Percentiles rank a stretch among this genome's conserved stretches.
Evolutionary conservation across 2,329 filamentous ascomycete genomes (phyloP).

Genomic region (Xylaria sp.): DNA sequence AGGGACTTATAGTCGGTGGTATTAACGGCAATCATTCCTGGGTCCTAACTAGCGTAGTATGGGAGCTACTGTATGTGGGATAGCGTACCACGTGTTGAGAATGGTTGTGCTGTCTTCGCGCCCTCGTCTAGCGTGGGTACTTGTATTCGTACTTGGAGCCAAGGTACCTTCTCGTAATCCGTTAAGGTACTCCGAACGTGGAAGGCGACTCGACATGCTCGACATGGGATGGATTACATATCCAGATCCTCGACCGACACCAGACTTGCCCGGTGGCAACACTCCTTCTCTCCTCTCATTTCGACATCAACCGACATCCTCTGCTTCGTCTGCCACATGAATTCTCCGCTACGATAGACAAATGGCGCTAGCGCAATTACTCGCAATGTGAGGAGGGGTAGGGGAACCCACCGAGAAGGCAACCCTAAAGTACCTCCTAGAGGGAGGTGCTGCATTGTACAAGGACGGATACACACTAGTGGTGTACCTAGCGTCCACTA

Average conservation of each 20-base stretch:
- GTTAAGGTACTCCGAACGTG: too few relatives aligned
- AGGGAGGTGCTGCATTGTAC: too few relatives aligned
- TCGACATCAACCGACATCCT: not conserved
- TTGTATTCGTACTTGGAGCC: too few relatives aligned
- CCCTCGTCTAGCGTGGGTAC: not conserved
- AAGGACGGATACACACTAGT: too few relatives aligned
- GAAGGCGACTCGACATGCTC: too few relatives aligned
- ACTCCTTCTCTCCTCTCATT: not conserved
- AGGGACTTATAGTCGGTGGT: not conserved
- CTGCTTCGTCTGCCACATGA: not conserved
- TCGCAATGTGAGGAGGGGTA: not conserved
- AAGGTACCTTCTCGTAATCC: too few relatives aligned
- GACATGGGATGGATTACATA: too few relatives aligned
- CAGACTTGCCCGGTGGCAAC: not conserved
- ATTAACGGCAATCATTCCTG: not conserved
- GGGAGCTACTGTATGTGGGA: not conserved
- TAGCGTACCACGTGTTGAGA: slow-evolving; percentile 12
- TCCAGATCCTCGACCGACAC: too few relatives aligned
- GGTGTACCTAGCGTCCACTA: too few relatives aligned
- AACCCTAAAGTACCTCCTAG: not conserved
- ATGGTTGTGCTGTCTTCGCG: slow-evolving; percentile 7
- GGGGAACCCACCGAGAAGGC: not conserved
- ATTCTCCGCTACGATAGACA: not conserved
- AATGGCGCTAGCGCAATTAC: not conserved
- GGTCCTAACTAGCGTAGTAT: not conserved